Base-by-base conservation (phyloP, 139 green algal genomes). In the Ostreobium quekettii region DNA sequence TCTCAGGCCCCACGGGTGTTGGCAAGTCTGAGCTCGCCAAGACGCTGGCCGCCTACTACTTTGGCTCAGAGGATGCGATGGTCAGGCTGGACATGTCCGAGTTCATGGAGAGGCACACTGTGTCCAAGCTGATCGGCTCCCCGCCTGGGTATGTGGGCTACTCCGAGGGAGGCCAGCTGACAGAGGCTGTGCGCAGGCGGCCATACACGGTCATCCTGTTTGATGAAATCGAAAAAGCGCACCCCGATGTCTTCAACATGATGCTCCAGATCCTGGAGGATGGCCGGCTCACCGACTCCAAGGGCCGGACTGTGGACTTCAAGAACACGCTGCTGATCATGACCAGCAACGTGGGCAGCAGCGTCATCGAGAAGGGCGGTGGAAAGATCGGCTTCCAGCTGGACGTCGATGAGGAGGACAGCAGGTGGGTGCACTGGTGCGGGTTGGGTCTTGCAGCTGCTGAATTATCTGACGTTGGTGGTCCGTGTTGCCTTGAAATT, bases 181-280 rank as follows among this genome's bases (percentile, higher is more conserved):
- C 95, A 39, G 95, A 99, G 82, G 95, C 95, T 11, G 95, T 98
- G 49, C 76, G 68, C 24, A 77, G 95, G 42, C 79, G 95, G 57
- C 95, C 95, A 2, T 99, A 99, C 90, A 97, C 95, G 0, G 89
- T 99, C 47, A 89, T 99, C 69, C 86, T 99, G 63, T 99, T 99
- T 76, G 95, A 99, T 86, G 95, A 99, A 87, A 96, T 99, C 72
- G 95, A 99, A 81, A 99, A 99, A 88, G 95, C 95, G 22, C 95
- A 99, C 79, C 95, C 95, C 15, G 95, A 99, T 64, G 95, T 99
- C 37, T 99, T 99, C 87, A 99, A 99, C 86, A 98, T 99, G 89
- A 98, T 99, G 93, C 90, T 99, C 68, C 90, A 96, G 86, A 84
- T 91, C 48, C 24, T 80, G 22, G 67, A 66, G 46, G 65, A 75